Base-by-base conservation (phyloP, 129 eudicot genomes). In the Scalesia atractyloides region DNA sequence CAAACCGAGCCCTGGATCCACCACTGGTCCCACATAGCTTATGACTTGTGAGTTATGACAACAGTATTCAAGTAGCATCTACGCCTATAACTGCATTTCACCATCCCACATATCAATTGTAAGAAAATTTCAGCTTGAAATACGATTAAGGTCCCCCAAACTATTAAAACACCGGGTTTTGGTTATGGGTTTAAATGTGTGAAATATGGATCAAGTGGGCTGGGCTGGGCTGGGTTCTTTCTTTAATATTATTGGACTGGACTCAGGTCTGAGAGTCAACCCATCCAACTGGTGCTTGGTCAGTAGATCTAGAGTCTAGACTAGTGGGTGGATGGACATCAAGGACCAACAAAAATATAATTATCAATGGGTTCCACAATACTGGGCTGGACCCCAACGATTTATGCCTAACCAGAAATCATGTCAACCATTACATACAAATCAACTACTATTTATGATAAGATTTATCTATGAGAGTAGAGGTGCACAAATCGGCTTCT, bases 401-500 rank as follows among this genome's bases (percentile, higher is more conserved):
- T 75, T 75, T 24, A 75, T 75, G 60, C 20, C 49, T 75, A 66
- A 67, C 80, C 68, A 76, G 74, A 76, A 66, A 76, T 66, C 61
- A 43, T 76, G 80, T 76, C 41, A 67, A 75, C 54, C 74, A 54
- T 67, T 68, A 22, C 54, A 39, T 52, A 56, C 66, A 53, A 65
- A 66, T 65, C 58, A 66, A 74, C 79, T 53, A 66, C 73, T 75
- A 52, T 26, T 36, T 74, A 72, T 64, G 5, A n/a, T n/a, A n/a
- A n/a, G n/a, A 74, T 43, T 73, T 75, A 73, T 66, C 79, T 53
- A 24, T 66, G 3, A 53, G 30, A 44, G 54, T 66, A 24, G 30
- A 24, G 30, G 30, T 24, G 30, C 30, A 24, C 30, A 24, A 24
- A 24, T 1, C 2, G 30, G 30, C 30, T 24, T 24, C 30, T 24